phyloP scores from a whole-genome alignment of 352 stramenopile genomes.

The Pythium plurisporium region DNA sequence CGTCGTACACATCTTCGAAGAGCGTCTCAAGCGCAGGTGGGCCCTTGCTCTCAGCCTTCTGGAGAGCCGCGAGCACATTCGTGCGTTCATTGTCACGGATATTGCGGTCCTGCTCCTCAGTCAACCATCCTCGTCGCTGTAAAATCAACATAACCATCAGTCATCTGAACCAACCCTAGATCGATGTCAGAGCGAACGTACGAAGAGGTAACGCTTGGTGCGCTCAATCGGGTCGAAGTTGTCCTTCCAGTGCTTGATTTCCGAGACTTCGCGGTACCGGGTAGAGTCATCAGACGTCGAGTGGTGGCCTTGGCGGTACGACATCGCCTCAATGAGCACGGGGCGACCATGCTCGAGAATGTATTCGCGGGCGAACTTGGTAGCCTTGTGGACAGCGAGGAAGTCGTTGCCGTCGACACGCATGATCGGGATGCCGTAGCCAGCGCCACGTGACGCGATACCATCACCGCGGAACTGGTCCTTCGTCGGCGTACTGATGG shows the following conservation, averaged over 20 bases:
- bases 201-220: constrained; percentile 89
- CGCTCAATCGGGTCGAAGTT: constrained; percentile 88
- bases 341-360: constrained; percentile 87
- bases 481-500: constrained; percentile 93
- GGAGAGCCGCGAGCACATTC: constrained; percentile 78
- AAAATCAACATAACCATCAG: background rate
- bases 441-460: constrained; percentile 90
- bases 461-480: constrained; percentile 98
- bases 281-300: constrained; percentile 98
- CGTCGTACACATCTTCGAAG: constrained; percentile 97
- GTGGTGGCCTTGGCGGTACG: constrained; percentile 97
- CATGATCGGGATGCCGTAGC: constrained; percentile 96
- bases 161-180: background rate
- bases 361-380: constrained; percentile 84
- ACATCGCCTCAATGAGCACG: constrained; percentile 98
- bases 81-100: constrained; percentile 87
- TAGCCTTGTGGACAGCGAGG: constrained; percentile 95
- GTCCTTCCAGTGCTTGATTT: constrained; percentile 93
- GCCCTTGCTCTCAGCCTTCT: constrained; percentile 90
- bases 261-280: constrained; percentile 88
- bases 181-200: constrained; percentile 30
- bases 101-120: constrained; percentile 74
- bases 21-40: constrained; percentile 88
- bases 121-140: constrained; percentile 85
- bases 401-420: constrained; percentile 98